phyloP scores from a whole-genome alignment of 164 flowering plant genomes.

The Sextonia rubra region DNA sequence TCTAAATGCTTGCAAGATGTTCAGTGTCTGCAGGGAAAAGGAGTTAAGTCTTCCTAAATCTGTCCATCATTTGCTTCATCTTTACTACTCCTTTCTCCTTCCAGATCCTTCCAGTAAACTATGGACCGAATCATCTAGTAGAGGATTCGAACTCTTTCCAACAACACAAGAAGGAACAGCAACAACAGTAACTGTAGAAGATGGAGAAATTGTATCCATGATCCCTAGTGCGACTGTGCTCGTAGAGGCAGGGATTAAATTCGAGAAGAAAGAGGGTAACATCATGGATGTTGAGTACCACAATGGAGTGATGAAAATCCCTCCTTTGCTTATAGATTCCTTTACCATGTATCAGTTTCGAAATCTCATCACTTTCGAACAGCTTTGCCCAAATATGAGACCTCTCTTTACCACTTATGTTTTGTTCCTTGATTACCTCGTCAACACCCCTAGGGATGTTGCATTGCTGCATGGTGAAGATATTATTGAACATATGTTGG shows the following conservation, averaged over 20 bases:
- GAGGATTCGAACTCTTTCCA: neutral
- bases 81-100: neutral
- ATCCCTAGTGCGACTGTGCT: slow-evolving; percentile 6
- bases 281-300: slow-evolving; percentile 15
- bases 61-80: slow-evolving; percentile 10
- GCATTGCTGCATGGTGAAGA: slow-evolving; percentile 29
- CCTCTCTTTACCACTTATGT: slow-evolving; percentile 39
- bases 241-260: slow-evolving; percentile 9
- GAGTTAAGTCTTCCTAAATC: neutral
- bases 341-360: slow-evolving; percentile 33
- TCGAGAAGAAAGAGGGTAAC: neutral
- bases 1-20: slow-evolving; percentile 8
- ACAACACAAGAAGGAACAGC: neutral
- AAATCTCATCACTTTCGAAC: slow-evolving; percentile 52
- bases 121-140: neutral
- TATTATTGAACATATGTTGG: slow-evolving; percentile 40
- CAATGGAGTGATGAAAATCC: slow-evolving; percentile 41
- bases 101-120: neutral
- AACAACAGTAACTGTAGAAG: neutral
- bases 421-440: slow-evolving; percentile 52
- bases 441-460: slow-evolving; percentile 42
- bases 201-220: no score
- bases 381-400: slow-evolving; percentile 41
- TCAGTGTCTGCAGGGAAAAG: neutral
- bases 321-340: slow-evolving; percentile 34